These are phyloP conservation scores for Ophiosphaerella herpotricha DNA, from an alignment of 2,329 filamentous ascomycete genomes.

Conservation along the genomic window DNA sequence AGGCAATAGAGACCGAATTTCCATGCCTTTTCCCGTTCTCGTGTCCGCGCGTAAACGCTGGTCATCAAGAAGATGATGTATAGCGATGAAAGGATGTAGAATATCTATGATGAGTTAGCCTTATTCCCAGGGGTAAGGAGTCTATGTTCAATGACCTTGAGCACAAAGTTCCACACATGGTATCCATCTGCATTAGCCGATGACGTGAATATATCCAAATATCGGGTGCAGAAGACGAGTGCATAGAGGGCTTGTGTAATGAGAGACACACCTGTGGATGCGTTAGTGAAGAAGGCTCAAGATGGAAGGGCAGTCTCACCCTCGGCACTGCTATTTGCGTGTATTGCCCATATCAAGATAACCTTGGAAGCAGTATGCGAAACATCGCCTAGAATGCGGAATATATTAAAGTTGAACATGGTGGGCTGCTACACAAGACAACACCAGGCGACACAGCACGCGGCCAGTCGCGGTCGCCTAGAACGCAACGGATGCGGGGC, in stretches of 20 bases:
- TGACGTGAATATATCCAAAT: slow-evolving; percentile 74
- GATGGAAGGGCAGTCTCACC: slow-evolving; percentile 52
- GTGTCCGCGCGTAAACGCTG: slow-evolving; percentile 80
- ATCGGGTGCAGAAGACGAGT: slow-evolving; percentile 82
- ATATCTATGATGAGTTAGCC: slow-evolving; percentile 55
- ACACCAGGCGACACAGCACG: slow-evolving; percentile 26
- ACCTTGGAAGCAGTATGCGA: slow-evolving; percentile 86
- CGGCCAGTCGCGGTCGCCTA: slow-evolving; percentile 31
- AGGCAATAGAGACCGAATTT: slow-evolving; percentile 77
- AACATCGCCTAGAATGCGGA: slow-evolving; percentile 81
- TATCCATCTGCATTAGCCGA: slow-evolving; percentile 45
- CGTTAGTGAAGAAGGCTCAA: slow-evolving; percentile 4
- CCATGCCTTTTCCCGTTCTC: slow-evolving; percentile 92
- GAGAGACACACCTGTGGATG: slow-evolving; percentile 73
- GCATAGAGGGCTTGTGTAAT: slow-evolving; percentile 90
- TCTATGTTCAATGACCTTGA: slow-evolving; percentile 60
- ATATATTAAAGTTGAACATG: slow-evolving; percentile 52
- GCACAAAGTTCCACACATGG: slow-evolving; percentile 65
- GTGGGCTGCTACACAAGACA: slow-evolving; percentile 14
- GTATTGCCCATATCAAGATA: slow-evolving; percentile 89
- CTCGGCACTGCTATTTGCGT: slow-evolving; percentile 84
- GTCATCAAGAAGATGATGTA: slow-evolving; percentile 91
- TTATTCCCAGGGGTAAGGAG: background rate
- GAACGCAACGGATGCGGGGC: slow-evolving; percentile 1
- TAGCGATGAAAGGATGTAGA: slow-evolving; percentile 81